These are phyloP conservation scores for Ustulina deusta DNA, from an alignment of 2,329 filamentous ascomycete genomes.

Conservation along the genomic window DNA sequence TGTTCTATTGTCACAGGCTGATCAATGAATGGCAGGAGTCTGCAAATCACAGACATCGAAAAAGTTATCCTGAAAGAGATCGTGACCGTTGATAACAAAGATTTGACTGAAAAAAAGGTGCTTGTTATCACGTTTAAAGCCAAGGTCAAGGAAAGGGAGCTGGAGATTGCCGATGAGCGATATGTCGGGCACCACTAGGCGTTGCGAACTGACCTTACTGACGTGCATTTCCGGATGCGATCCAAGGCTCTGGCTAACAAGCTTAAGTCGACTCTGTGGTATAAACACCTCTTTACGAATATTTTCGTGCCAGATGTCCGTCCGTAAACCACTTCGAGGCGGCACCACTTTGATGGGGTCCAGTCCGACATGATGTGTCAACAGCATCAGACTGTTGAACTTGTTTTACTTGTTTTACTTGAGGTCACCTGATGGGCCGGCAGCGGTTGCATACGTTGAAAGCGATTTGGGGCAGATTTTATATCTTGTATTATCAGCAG, in stretches of 20 bases:
- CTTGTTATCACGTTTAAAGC: slow-evolving; percentile 21
- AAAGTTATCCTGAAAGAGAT: neutral
- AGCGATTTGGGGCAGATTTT: slow-evolving; percentile 17
- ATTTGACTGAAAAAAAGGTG: neutral
- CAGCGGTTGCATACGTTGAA: neutral
- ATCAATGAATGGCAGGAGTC: slow-evolving; percentile 7
- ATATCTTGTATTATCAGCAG: slow-evolving; percentile 20
- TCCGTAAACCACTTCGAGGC: neutral
- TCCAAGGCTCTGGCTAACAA: neutral
- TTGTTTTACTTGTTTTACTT: neutral
- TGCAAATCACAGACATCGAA: slow-evolving; percentile 18
- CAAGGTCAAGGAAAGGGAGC: neutral
- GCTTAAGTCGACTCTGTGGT: neutral
- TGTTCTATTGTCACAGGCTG: neutral
- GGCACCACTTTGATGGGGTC: neutral
- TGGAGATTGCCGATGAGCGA: neutral
- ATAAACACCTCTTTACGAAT: neutral
- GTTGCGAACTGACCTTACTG: neutral
- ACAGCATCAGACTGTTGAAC: neutral
- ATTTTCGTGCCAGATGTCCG: neutral
- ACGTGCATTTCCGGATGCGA: neutral
- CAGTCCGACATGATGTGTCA: neutral
- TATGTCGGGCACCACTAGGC: neutral
- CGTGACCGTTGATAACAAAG: neutral
- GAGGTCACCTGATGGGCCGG: neutral